Percentiles rank a stretch among this genome's conserved stretches.
Conservation (phyloP, 129 eudicot genomes). For the Flaveria bidentis region DNA sequence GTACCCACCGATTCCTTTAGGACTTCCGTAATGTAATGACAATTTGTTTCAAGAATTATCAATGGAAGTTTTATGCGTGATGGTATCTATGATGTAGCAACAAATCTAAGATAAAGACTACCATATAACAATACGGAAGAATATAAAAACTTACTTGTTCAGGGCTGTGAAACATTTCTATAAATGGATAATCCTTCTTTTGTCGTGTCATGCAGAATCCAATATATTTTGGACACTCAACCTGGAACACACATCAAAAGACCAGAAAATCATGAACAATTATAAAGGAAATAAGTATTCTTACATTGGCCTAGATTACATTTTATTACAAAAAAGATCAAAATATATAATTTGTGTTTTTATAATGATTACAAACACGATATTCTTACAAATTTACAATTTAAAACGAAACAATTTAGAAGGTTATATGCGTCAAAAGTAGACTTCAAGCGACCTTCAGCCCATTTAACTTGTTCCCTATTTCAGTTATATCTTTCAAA, state of each 20-base stretch:
- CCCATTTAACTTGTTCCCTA: background rate
- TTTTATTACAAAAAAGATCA: background rate
- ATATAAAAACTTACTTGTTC: conserved; percentile 60
- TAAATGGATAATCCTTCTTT: conserved; percentile 83
- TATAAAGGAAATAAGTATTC: background rate
- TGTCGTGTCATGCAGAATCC: conserved; percentile 95
- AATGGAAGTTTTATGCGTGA: background rate
- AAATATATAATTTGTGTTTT: background rate
- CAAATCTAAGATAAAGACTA: background rate
- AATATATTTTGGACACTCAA: conserved; percentile 95
- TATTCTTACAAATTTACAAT: conserved; percentile 1
- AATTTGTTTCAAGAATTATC: background rate
- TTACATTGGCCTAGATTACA: background rate
- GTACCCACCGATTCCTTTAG: background rate
- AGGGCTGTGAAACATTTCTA: conserved; percentile 90
- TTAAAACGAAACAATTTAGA: background rate
- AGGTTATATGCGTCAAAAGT: background rate
- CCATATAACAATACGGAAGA: background rate
- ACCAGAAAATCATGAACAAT: conserved; percentile 4
- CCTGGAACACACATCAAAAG: conserved; percentile 48
- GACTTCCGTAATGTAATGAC: background rate
- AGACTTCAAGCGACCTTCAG: background rate
- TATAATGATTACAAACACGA: background rate
- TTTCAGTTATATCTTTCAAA: background rate
- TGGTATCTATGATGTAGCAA: background rate